Evolutionary conservation across 371 early-diverging fungal species (phyloP).

Genomic region (Mortierella sp.): DNA sequence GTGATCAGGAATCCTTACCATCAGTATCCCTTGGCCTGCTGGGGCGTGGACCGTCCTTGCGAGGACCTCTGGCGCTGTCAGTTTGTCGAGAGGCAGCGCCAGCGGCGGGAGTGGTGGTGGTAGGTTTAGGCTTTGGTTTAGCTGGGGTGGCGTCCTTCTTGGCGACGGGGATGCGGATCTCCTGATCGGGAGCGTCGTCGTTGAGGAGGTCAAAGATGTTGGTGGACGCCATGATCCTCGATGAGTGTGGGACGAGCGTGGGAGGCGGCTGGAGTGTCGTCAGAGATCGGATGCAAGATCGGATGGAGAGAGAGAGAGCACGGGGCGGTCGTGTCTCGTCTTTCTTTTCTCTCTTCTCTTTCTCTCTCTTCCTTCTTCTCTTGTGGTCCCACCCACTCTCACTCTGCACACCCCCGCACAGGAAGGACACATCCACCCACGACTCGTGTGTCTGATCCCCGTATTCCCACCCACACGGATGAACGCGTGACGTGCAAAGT

Average conservation of each 20-base stretch:
- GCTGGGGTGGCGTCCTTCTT: slow-evolving; percentile 38
- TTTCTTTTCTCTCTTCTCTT: neutral
- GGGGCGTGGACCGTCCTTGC: slow-evolving; percentile 28
- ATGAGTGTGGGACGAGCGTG: neutral
- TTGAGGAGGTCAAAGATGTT: slow-evolving; percentile 47
- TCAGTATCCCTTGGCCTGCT: slow-evolving; percentile 34
- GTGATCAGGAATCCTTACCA: slow-evolving; percentile 19
- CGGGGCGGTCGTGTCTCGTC: neutral
- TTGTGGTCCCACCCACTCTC: neutral
- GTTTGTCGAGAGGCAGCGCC: slow-evolving; percentile 15
- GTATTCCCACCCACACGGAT: no score
- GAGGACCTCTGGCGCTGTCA: slow-evolving; percentile 33
- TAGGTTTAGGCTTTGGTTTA: slow-evolving; percentile 13
- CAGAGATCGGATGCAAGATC: no score
- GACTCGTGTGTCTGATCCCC: no score
- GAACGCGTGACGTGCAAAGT: no score
- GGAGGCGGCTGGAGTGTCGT: no score
- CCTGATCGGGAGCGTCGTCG: slow-evolving; percentile 53
- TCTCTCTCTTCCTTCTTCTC: neutral
- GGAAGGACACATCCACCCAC: no score
- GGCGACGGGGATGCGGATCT: slow-evolving; percentile 44
- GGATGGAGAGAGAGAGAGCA: no score
- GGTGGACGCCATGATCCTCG: slow-evolving; percentile 43
- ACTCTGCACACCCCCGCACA: neutral
- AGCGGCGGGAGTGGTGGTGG: slow-evolving; percentile 3